Evolutionary conservation across 108 stramenopile genomes (phyloP).

Genomic region (Skeletonema marinoi): DNA sequence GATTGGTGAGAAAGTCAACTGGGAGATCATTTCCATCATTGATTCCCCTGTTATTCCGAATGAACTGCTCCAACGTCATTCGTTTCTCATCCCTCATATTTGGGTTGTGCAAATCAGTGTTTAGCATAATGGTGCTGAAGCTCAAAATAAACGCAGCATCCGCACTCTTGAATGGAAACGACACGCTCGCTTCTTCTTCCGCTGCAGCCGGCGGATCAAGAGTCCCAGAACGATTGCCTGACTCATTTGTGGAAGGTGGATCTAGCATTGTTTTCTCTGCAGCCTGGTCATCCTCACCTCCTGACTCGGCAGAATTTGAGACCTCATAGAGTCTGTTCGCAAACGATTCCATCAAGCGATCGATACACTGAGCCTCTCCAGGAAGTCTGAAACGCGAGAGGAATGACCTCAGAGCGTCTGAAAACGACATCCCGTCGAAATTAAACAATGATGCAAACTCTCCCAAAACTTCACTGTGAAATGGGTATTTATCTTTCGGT

Average conservation of each 20-base stretch:
- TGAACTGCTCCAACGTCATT: slow-evolving; percentile 93
- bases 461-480: slow-evolving; percentile 76
- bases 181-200: slow-evolving; percentile 3
- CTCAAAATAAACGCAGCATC: slow-evolving; percentile 95
- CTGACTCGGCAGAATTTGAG: slow-evolving; percentile 20
- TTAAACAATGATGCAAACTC: slow-evolving; percentile 76
- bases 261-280: slow-evolving; percentile 42
- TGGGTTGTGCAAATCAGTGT: slow-evolving; percentile 92
- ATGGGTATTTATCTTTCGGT: slow-evolving; percentile 88
- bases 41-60: slow-evolving; percentile 92
- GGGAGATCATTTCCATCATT: slow-evolving; percentile 92
- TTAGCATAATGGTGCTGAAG: slow-evolving; percentile 95
- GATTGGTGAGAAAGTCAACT: slow-evolving; percentile 63
- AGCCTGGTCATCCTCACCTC: slow-evolving; percentile 15
- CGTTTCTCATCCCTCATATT: slow-evolving; percentile 84
- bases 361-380: slow-evolving; percentile 97
- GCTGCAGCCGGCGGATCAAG: slow-evolving; percentile 37
- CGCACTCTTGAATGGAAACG: slow-evolving; percentile 69
- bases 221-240: slow-evolving; percentile 3
- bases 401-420: slow-evolving; percentile 82
- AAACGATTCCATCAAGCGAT: slow-evolving; percentile 96
- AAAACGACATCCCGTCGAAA: slow-evolving; percentile 76
- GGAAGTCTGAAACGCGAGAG: slow-evolving; percentile 91
- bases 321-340: slow-evolving; percentile 74
- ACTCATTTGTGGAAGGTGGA: slow-evolving; percentile 22